Conservation (phyloP, 2,329 filamentous ascomycete species). For the Apiospora marii region DNA sequence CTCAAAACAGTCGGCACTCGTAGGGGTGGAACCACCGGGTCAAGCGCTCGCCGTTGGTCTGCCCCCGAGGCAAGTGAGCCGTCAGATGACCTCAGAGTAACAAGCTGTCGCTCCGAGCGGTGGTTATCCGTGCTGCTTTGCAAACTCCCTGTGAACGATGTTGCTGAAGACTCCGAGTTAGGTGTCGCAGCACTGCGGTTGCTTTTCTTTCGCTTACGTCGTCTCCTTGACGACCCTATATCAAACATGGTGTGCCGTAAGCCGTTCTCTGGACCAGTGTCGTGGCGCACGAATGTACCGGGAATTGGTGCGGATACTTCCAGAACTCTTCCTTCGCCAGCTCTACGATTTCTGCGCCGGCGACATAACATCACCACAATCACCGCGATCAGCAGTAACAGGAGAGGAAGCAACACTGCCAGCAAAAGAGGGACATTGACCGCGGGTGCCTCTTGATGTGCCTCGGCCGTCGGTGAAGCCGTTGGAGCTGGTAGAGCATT, state of each 20-base stretch:
- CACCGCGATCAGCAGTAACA: slow-evolving; percentile 33
- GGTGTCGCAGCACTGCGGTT: slow-evolving; percentile 22
- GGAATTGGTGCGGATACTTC: slow-evolving; percentile 42
- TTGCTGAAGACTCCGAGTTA: neutral
- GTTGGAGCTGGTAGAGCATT: slow-evolving; percentile 6
- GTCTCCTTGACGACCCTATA: slow-evolving; percentile 27
- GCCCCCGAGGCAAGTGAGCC: neutral
- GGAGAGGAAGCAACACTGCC: slow-evolving; percentile 39
- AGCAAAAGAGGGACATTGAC: slow-evolving; percentile 24
- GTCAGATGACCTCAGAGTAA: neutral
- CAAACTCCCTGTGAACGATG: neutral
- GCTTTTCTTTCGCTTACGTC: neutral
- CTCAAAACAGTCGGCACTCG: neutral
- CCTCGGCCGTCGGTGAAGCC: neutral
- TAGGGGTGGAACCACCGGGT: neutral
- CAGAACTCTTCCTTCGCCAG: slow-evolving; percentile 25
- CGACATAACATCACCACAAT: slow-evolving; percentile 35
- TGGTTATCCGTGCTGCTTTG: neutral
- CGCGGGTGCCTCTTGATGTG: neutral
- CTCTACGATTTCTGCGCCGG: slow-evolving; percentile 35
- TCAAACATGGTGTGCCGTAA: slow-evolving; percentile 33
- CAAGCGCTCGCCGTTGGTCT: neutral
- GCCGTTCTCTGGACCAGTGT: slow-evolving; percentile 29
- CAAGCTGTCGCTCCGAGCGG: neutral
- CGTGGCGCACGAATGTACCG: slow-evolving; percentile 38